These are phyloP conservation scores for Cladosporium sphaerospermum DNA, from an alignment of 2,329 filamentous ascomycete species.

Conservation along the genomic window DNA sequence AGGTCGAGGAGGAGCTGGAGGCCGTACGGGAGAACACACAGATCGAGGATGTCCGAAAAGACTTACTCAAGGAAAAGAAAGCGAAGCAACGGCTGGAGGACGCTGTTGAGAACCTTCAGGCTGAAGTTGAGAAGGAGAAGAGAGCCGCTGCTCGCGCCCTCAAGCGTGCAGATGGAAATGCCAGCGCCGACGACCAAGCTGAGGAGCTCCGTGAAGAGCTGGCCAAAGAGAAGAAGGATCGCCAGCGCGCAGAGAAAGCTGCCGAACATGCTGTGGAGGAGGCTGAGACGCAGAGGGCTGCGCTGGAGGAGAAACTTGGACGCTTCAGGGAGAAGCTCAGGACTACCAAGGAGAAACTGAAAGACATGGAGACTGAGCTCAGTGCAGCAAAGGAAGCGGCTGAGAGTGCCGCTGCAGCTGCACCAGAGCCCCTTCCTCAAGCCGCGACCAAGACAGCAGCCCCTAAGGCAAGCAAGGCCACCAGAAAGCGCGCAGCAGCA, in stretches of 20 bases:
- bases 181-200: slow-evolving; percentile 35
- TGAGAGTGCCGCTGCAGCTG: slow-evolving; percentile 28
- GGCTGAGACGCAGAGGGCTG: slow-evolving; percentile 55
- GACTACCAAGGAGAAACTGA: slow-evolving; percentile 65
- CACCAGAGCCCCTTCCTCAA: not conserved
- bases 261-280: slow-evolving; percentile 53
- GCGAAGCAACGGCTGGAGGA: slow-evolving; percentile 31
- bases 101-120: slow-evolving; percentile 27
- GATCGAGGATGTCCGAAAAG: slow-evolving; percentile 28
- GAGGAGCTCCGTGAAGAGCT: slow-evolving; percentile 47
- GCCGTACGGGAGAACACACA: slow-evolving; percentile 33
- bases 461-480: slow-evolving; percentile 33
- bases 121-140: slow-evolving; percentile 30
- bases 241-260: slow-evolving; percentile 47
- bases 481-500: slow-evolving; percentile 38
- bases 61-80: slow-evolving; percentile 28
- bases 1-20: slow-evolving; percentile 30
- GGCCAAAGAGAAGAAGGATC: slow-evolving; percentile 45
- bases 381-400: slow-evolving; percentile 36
- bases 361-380: slow-evolving; percentile 52
- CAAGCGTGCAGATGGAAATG: slow-evolving; percentile 37
- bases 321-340: slow-evolving; percentile 64
- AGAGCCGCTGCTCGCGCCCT: slow-evolving; percentile 32
- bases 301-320: slow-evolving; percentile 65
- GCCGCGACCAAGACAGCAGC: slow-evolving; percentile 31